Conservation (phyloP, 202 grass and related monocot genomes). For the Elaeis oleifera region DNA sequence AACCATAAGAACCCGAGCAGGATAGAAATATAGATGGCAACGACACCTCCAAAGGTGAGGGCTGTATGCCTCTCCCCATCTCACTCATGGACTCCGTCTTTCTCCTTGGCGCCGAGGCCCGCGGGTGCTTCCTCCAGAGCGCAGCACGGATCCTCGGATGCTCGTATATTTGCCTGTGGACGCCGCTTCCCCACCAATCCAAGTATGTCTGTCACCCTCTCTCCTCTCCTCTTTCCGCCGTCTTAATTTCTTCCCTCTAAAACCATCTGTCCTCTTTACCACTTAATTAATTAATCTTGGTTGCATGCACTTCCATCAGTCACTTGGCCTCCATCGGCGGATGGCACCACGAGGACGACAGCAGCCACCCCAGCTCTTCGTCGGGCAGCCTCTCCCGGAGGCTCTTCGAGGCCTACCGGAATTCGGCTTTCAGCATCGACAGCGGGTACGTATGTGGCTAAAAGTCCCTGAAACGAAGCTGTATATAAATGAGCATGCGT, state of each 20-base stretch:
- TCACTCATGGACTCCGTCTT: constrained; percentile 61
- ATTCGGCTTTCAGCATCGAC: constrained; percentile 32
- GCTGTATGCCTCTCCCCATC: background rate
- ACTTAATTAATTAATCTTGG: too few relatives aligned
- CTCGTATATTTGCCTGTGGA: constrained; percentile 65
- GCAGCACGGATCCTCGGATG: constrained; percentile 49
- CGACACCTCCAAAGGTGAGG: background rate
- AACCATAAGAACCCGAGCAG: too few relatives aligned
- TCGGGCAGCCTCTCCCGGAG: background rate
- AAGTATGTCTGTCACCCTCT: background rate
- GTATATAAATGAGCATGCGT: background rate
- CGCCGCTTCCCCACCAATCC: too few relatives aligned
- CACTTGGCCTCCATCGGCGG: constrained; percentile 46
- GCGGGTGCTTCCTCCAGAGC: constrained; percentile 40
- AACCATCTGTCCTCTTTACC: too few relatives aligned
- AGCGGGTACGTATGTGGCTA: constrained; percentile 30
- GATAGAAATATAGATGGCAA: background rate
- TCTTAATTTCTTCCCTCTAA: constrained; percentile 4
- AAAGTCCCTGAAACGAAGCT: background rate
- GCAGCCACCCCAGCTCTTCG: constrained; percentile 5
- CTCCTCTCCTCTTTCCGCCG: constrained; percentile 28
- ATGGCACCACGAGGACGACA: constrained; percentile 33
- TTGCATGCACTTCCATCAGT: constrained; percentile 7
- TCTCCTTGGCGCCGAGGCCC: constrained; percentile 31
- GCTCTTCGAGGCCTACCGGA: constrained; percentile 48